Evolutionary conservation across 2,329 filamentous ascomycete species (phyloP), one percentile per base, ranked within the genome.

Genomic region (Gnomoniopsis smithogilvyi): DNA sequence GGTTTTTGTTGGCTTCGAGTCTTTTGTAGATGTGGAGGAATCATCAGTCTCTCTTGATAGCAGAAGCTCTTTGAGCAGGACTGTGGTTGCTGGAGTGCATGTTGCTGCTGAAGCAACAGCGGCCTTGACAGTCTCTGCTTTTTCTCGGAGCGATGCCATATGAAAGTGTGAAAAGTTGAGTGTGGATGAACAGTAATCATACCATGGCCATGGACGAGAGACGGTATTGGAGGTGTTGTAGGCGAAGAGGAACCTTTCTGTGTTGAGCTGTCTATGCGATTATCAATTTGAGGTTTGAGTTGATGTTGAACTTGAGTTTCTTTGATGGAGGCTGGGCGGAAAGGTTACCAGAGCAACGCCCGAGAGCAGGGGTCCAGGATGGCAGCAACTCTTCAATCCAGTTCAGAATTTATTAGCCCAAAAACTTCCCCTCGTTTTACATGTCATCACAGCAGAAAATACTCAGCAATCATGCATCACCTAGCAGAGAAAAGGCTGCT

Each of bases 41-140:
- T 21, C 3, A 15, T 62, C 64, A 41, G 58, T 60, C 21, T 71
- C 63, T 54, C 73, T 74, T 26, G 76, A 70, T 17, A 73, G 65
- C 14, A 84, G 71, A 17, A 84, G 67, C 14, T 74, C 72, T 63
- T 76, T 79, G 56, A 84, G 73, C 22, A 74, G 67, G 50, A 72
- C 68, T 6, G 76, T 72, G 2, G 78, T 82, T 12, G 74, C 67
- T 15, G 76, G 70, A 33, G 79, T 76, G 65, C 80, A 83, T 65
- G 78, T 80, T 54, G 77, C 69, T 64, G 74, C 73, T 21, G 78
- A 77, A 52, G 70, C 67, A 43, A 82, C 72, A 54, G 79, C 76
- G 64, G 68, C 69, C 67, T 78, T 80, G 67, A 82, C 74, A 58
- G 72, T 74, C 59, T 80, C 77, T 64, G 75, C 74, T 64, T 76